phyloP scores from a whole-genome alignment of 768 basidiomycete species.

The Collybiopsis confluens region DNA sequence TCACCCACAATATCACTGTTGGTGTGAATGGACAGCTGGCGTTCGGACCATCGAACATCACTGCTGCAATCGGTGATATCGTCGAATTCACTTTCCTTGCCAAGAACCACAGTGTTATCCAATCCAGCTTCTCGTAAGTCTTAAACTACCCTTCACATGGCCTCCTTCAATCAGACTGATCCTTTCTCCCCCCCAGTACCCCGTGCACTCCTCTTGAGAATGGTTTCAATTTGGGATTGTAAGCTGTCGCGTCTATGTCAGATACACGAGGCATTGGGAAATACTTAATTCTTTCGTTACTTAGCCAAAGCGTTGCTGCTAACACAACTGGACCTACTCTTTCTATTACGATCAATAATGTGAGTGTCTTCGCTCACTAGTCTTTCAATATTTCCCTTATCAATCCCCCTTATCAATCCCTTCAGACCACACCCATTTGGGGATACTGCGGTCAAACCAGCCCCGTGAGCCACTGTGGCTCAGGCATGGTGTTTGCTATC shows the following conservation, averaged over 20 bases:
- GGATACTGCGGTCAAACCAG: conserved; percentile 49
- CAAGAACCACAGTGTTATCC: conserved; percentile 46
- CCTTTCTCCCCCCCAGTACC: not conserved
- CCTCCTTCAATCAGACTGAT: not conserved
- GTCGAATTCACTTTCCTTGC: conserved; percentile 40
- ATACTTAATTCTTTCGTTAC: not conserved
- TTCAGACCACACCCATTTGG: conserved; percentile 51
- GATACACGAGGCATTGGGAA: not conserved
- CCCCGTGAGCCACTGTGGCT: conserved; percentile 35
- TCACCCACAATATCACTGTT: conserved; percentile 34
- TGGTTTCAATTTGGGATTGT: conserved; percentile 41
- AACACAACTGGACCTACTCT: conserved; percentile 39
- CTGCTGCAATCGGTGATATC: conserved; percentile 38
- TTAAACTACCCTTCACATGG: too few species aligned
- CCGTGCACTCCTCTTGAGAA: conserved; percentile 5
- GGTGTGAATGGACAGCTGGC: conserved; percentile 30
- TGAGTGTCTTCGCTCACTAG: conserved; percentile 10
- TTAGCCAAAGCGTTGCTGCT: conserved; percentile 38
- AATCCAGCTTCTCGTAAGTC: conserved; percentile 32
- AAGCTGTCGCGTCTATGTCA: conserved; percentile 12
- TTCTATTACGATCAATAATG: conserved; percentile 45
- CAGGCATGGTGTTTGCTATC: conserved; percentile 65
- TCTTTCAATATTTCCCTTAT: not conserved
- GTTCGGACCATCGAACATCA: conserved; percentile 35
- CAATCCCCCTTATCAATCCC: not conserved